Evolutionary conservation across 305 asterid species (phyloP).

Genomic region (Fraxinus paxiana): DNA sequence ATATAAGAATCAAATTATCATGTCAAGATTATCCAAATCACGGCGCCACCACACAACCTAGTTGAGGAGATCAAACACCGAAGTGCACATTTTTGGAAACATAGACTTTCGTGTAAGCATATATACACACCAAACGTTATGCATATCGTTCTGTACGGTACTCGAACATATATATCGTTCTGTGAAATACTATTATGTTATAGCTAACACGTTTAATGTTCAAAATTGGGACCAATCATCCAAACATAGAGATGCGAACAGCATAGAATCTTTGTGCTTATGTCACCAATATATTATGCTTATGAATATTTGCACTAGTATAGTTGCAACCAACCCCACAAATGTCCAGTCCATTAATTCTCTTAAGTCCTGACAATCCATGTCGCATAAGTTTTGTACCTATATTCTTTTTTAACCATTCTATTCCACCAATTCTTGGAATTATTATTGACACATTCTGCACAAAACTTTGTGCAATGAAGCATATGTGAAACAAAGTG

Average conservation of each 20-base stretch:
- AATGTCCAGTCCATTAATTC: slow-evolving; percentile 11
- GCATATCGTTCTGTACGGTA: background rate
- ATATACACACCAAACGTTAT: background rate
- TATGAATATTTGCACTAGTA: background rate
- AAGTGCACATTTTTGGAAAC: background rate
- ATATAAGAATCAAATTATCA: background rate
- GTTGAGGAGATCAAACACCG: background rate
- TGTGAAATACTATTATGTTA: background rate
- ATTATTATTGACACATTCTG: slow-evolving; percentile 7
- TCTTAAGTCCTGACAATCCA: background rate
- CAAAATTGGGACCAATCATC: background rate
- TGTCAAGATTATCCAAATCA: background rate
- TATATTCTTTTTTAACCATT: slow-evolving; percentile 7
- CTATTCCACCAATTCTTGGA: slow-evolving; percentile 21
- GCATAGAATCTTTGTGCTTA: background rate
- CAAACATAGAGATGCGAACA: background rate
- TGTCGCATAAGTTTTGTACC: slow-evolving; percentile 27
- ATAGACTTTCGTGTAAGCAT: background rate
- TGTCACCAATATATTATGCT: background rate
- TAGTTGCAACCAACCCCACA: slow-evolving; percentile 22
- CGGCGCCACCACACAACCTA: background rate
- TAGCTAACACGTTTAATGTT: background rate
- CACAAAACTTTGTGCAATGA: slow-evolving; percentile 9
- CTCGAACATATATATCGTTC: background rate
- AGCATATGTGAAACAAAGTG: slow-evolving; percentile 2